phyloP scores from a whole-genome alignment of 2,329 filamentous ascomycete genomes.

The Nothophaeocryptopus gaeumannii region DNA sequence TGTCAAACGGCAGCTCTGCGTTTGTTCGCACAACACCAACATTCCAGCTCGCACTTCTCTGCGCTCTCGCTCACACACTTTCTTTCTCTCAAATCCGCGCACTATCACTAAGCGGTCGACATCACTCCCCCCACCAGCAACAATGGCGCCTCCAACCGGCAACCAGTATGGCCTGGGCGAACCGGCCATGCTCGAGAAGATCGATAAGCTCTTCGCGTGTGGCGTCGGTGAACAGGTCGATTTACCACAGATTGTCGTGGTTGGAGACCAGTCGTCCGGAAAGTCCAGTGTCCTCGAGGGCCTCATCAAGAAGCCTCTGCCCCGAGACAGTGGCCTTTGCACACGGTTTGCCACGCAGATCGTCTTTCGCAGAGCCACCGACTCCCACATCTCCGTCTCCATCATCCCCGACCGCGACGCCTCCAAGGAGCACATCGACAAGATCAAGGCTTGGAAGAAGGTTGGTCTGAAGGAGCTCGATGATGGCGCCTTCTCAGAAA shows the following conservation, averaged over 20 bases:
- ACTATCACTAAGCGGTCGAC: too few relatives aligned
- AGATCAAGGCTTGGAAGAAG: constrained; percentile 12
- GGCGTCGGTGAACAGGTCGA: constrained; percentile 39
- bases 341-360: constrained; percentile 45
- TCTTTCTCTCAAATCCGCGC: too few relatives aligned
- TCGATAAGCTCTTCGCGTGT: constrained; percentile 52
- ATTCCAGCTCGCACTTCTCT: too few relatives aligned
- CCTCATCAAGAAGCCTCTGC: constrained; percentile 55
- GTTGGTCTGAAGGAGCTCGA: constrained; percentile 14
- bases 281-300: constrained; percentile 64
- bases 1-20: too few relatives aligned
- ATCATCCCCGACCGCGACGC: constrained; percentile 23
- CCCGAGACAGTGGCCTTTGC: constrained; percentile 53
- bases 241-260: constrained; percentile 48
- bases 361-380: constrained; percentile 23
- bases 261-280: constrained; percentile 60
- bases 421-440: constrained; percentile 11
- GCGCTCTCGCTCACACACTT: too few relatives aligned
- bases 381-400: constrained; percentile 15
- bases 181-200: constrained; percentile 49
- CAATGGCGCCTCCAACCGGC: too few relatives aligned
- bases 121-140: too few relatives aligned
- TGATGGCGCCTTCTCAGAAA: constrained; percentile 20
- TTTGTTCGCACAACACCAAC: too few relatives aligned
- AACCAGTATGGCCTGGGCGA: constrained; percentile 10